Base-by-base conservation (phyloP, 1,284 basidiomycete species). In the Trichosporon sp. region DNA sequence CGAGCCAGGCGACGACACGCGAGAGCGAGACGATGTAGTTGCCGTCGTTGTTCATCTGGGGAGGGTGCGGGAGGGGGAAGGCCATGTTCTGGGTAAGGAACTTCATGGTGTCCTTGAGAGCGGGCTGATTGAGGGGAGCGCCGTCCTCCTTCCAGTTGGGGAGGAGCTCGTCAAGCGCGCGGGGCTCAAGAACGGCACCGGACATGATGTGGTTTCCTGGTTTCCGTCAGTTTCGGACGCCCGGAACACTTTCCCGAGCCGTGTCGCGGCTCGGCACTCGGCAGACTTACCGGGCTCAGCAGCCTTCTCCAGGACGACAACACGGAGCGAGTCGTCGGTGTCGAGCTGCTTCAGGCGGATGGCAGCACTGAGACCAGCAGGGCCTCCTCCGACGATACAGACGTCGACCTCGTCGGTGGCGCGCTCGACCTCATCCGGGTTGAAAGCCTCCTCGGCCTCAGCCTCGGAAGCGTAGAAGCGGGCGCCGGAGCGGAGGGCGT, bases 271-370 rank as follows among this genome's bases (percentile, higher is more conserved):
- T 11, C 56, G 19, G 26, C 8, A 37, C 35, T 37, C 32, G 19
- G n/a, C 38, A 46, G 14, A 89, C 91, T 80, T 70, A 92, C 94
- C 94, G 65, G 95, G 89, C 88, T 98, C 96, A 16, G 88, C 87
- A 12, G 94, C 95, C 85, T 99, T 99, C 86, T 99, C 97, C 11
- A 99, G 87, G 0, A 99, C 91, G 54, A 99, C 92, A 12, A 99
- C 95, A 35, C 96, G 88, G 38, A 98, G 87, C 74, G 95, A 91
- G 73, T 89, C 89, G 0, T 90, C 90, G 75, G 89, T 86, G 78
- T 96, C 94, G 59, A 98, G 89, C 85, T 99, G 96, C 86, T 97
- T 98, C 71, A 99, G 87, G 40, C 93, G 88, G 78, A 99, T 99
- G 3, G 96, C 97, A n/a, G 96, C 96, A 78, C 91, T 92, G 71